Percentiles rank a stretch among this genome's conserved stretches.
Conservation (phyloP, 2,329 filamentous ascomycete species). For the Pestalotiopsis sp. region DNA sequence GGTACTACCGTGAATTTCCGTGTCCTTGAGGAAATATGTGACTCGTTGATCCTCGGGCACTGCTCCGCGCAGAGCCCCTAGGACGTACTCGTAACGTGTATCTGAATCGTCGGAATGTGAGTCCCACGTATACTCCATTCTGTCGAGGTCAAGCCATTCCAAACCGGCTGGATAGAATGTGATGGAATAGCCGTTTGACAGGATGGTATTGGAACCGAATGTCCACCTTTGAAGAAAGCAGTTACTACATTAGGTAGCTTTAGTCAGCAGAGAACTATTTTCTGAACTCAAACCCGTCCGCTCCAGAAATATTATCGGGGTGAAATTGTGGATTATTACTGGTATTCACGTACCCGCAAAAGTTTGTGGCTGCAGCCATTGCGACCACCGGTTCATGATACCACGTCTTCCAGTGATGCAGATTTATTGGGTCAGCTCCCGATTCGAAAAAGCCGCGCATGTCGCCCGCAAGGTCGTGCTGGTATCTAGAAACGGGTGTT, state of each 20-base stretch:
- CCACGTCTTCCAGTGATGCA: slow-evolving; percentile 66
- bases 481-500: slow-evolving; percentile 25
- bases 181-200: slow-evolving; percentile 63
- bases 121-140: slow-evolving; percentile 55
- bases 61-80: neutral
- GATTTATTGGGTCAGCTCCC: slow-evolving; percentile 52
- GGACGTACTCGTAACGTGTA: neutral
- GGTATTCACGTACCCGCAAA: slow-evolving; percentile 48
- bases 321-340: neutral
- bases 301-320: neutral
- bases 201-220: slow-evolving; percentile 46
- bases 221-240: slow-evolving; percentile 62
- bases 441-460: slow-evolving; percentile 63
- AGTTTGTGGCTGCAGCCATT: slow-evolving; percentile 49
- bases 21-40: neutral
- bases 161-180: slow-evolving; percentile 47
- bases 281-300: neutral
- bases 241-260: slow-evolving; percentile 26
- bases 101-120: neutral
- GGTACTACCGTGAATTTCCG: neutral
- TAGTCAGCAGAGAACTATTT: neutral
- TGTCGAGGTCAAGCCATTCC: slow-evolving; percentile 42
- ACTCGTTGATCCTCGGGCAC: neutral
- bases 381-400: slow-evolving; percentile 46
- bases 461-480: slow-evolving; percentile 60